Conservation (phyloP, 2,329 filamentous ascomycete species). For the Escovopsis sp. region DNA sequence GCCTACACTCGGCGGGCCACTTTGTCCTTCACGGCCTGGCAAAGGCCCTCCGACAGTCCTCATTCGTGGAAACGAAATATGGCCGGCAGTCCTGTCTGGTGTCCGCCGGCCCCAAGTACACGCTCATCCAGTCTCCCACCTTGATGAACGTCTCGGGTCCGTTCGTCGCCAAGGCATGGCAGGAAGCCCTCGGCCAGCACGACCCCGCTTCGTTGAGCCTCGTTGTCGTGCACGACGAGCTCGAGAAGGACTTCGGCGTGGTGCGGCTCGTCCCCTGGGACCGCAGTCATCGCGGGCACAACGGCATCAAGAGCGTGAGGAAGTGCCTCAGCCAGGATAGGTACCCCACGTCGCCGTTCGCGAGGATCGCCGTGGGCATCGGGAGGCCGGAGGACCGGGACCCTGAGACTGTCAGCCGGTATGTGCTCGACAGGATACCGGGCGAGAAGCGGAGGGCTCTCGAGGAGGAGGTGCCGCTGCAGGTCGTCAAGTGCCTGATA, state of each 20-base stretch:
- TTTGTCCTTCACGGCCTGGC: constrained; percentile 50
- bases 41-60: constrained; percentile 26
- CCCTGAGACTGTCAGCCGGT: constrained; percentile 50
- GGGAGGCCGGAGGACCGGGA: constrained; percentile 63
- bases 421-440: constrained; percentile 60
- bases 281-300: constrained; percentile 54
- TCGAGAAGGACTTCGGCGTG: constrained; percentile 56
- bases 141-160: constrained; percentile 77
- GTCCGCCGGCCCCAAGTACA: constrained; percentile 36
- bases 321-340: constrained; percentile 27
- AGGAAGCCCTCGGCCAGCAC: constrained; percentile 30
- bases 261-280: constrained; percentile 49
- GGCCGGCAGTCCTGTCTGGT: constrained; percentile 37
- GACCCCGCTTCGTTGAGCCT: constrained; percentile 29
- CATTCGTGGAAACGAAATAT: constrained; percentile 30
- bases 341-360: constrained; percentile 28
- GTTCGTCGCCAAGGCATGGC: constrained; percentile 52
- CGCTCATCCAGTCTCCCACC: constrained; percentile 57
- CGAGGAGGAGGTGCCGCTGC: constrained; percentile 33
- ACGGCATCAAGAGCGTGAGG: constrained; percentile 56
- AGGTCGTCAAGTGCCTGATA: constrained; percentile 34
- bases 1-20: constrained; percentile 80
- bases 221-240: constrained; percentile 76
- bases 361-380: constrained; percentile 67
- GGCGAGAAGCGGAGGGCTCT: constrained; percentile 33